A percentile compares a stretch with the other conserved stretches of the same genome.
These are phyloP conservation scores for Marchantia paleacea DNA, from an alignment of 225 moss, liverwort and hornwort genomes.

Conservation along the genomic window DNA sequence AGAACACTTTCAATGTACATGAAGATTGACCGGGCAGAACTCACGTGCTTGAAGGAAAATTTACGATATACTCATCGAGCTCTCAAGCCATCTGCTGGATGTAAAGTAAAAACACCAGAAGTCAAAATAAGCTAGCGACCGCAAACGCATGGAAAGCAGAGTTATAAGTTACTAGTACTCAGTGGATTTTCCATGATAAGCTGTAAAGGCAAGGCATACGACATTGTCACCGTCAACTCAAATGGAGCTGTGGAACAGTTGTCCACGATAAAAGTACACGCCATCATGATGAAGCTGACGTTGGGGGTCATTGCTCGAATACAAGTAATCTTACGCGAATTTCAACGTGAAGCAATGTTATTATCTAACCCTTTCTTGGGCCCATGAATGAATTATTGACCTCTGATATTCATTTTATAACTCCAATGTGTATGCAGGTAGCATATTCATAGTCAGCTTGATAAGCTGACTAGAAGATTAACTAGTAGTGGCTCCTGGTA, in stretches of 20 bases:
- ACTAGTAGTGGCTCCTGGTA: too few relatives aligned
- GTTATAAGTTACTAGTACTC: neutral
- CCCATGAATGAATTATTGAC: too few relatives aligned
- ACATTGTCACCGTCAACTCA: neutral
- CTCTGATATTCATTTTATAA: too few relatives aligned
- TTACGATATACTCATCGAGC: neutral
- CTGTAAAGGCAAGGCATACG: neutral
- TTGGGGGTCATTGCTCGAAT: too few relatives aligned
- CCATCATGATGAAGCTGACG: neutral
- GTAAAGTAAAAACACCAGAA: neutral
- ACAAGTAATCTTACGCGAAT: too few relatives aligned
- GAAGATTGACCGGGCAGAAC: neutral
- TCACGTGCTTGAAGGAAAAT: neutral
- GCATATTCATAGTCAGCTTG: too few relatives aligned
- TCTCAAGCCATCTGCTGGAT: neutral
- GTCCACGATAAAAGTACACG: constrained; percentile 5
- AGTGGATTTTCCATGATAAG: neutral
- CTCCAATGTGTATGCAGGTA: too few relatives aligned
- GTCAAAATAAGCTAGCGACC: too few relatives aligned
- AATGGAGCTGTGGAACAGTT: constrained; percentile 2
- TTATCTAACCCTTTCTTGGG: too few relatives aligned
- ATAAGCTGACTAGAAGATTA: too few relatives aligned
- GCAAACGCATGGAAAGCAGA: neutral
- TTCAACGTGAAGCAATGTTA: too few relatives aligned
- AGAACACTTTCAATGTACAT: neutral